These are phyloP conservation scores for Wickerhamiella hasegawae DNA, from an alignment of 805 yeast species.

Conservation along the genomic window DNA sequence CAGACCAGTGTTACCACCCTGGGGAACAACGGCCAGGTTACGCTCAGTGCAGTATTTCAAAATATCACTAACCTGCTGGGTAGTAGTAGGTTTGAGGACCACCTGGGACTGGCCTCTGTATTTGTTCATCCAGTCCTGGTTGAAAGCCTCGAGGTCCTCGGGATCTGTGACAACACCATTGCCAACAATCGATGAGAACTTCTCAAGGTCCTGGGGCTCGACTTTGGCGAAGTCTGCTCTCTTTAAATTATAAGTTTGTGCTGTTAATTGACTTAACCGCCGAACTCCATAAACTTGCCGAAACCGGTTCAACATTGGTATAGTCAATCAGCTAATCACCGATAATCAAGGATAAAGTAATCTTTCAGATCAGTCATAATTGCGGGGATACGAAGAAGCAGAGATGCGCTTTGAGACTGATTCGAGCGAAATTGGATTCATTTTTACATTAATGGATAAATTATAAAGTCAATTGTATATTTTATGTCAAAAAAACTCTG, in stretches of 20 bases:
- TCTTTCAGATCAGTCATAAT: too few species aligned
- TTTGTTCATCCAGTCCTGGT: constrained; percentile 90
- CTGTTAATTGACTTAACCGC: constrained; percentile 31
- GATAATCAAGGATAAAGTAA: too few species aligned
- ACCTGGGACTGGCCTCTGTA: constrained; percentile 70
- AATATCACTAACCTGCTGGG: constrained; percentile 60
- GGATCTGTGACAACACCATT: constrained; percentile 29
- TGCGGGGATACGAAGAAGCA: too few species aligned
- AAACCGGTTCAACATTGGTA: too few species aligned
- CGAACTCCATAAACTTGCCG: too few species aligned
- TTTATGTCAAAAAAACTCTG: too few species aligned
- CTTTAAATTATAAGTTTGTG: constrained; percentile 47
- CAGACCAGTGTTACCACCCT: constrained; percentile 91
- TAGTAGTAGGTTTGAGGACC: constrained; percentile 65
- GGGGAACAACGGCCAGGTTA: constrained; percentile 77
- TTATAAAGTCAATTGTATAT: too few species aligned
- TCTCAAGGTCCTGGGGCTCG: constrained; percentile 37
- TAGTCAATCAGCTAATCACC: too few species aligned
- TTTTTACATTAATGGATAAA: too few species aligned
- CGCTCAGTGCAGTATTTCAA: constrained; percentile 66
- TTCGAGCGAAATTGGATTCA: too few species aligned
- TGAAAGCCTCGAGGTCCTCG: constrained; percentile 53
- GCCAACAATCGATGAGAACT: constrained; percentile 41
- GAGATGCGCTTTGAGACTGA: too few species aligned
- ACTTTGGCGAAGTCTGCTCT: constrained; percentile 36